Conservation (phyloP, 1,284 basidiomycete species). For the Leccinum subfulvum region DNA sequence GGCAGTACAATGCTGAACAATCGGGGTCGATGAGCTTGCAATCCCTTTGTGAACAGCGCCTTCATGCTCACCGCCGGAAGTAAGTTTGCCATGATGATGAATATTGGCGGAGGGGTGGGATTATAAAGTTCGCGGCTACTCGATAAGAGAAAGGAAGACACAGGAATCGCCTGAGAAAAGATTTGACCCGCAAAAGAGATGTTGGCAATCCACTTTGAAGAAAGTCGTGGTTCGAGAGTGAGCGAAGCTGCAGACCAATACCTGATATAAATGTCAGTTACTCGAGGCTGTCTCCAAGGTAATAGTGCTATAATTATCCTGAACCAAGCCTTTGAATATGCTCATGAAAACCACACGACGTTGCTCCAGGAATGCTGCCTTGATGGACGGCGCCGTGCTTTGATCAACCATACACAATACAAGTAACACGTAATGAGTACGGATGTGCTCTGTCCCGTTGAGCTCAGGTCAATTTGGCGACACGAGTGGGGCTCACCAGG, state of each 20-base stretch:
- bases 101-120: conserved; percentile 71
- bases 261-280: conserved; percentile 36
- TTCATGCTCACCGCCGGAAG: conserved; percentile 72
- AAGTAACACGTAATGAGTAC: conserved; percentile 66
- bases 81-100: conserved; percentile 70
- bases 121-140: conserved; percentile 44
- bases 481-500: conserved; percentile 47
- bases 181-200: conserved; percentile 79
- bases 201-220: conserved; percentile 87
- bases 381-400: conserved; percentile 48
- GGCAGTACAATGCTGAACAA: conserved; percentile 84
- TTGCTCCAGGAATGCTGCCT: conserved; percentile 64
- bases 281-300: background rate
- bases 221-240: conserved; percentile 79
- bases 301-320: conserved; percentile 53
- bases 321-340: conserved; percentile 65
- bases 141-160: conserved; percentile 57
- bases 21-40: conserved; percentile 58
- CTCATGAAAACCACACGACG: conserved; percentile 59
- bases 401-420: conserved; percentile 66
- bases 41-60: conserved; percentile 73
- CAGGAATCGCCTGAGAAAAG: conserved; percentile 74
- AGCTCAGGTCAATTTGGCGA: background rate
- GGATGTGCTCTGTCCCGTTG: conserved; percentile 44
- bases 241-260: conserved; percentile 77